These are phyloP conservation scores for Neopestalotiopsis sp. DNA, from an alignment of 2,329 filamentous ascomycete species.

Conservation along the genomic window DNA sequence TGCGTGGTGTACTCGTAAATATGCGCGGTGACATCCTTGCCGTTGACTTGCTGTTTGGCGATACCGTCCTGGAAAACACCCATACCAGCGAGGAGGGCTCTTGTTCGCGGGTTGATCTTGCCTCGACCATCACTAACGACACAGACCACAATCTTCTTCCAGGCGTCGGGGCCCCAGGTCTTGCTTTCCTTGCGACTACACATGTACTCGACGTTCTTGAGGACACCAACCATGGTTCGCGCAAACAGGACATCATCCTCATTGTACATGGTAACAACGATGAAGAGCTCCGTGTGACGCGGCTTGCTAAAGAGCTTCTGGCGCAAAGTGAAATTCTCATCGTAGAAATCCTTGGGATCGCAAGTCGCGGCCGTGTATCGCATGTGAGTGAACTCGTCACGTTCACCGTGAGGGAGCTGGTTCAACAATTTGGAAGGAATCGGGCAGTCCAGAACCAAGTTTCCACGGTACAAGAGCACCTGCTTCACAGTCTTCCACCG, in stretches of 20 bases:
- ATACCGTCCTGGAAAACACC: slow-evolving; percentile 98
- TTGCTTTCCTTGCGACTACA: slow-evolving; percentile 90
- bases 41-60: slow-evolving; percentile 96
- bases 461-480: slow-evolving; percentile 95
- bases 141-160: slow-evolving; percentile 99
- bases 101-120: slow-evolving; percentile 89
- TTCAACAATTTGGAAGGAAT: slow-evolving; percentile 87
- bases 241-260: slow-evolving; percentile 98
- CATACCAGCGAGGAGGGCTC: slow-evolving; percentile 87
- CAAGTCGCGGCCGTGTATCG: slow-evolving; percentile 98
- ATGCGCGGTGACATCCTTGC: slow-evolving; percentile 94
- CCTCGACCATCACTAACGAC: slow-evolving; percentile 93
- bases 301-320: slow-evolving; percentile 85
- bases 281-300: slow-evolving; percentile 93
- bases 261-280: slow-evolving; percentile 98
- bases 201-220: slow-evolving; percentile 98
- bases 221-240: slow-evolving; percentile 96
- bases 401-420: slow-evolving; percentile 87
- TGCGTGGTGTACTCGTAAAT: slow-evolving; percentile 96
- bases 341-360: slow-evolving; percentile 91
- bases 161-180: slow-evolving; percentile 95
- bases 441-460: slow-evolving; percentile 95
- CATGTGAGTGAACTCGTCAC: slow-evolving; percentile 94
- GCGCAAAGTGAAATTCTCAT: slow-evolving; percentile 87
- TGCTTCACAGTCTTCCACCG: slow-evolving; percentile 99